Evolutionary conservation across 164 flowering plant genomes (phyloP).

Genomic region (Sextonia rubra): DNA sequence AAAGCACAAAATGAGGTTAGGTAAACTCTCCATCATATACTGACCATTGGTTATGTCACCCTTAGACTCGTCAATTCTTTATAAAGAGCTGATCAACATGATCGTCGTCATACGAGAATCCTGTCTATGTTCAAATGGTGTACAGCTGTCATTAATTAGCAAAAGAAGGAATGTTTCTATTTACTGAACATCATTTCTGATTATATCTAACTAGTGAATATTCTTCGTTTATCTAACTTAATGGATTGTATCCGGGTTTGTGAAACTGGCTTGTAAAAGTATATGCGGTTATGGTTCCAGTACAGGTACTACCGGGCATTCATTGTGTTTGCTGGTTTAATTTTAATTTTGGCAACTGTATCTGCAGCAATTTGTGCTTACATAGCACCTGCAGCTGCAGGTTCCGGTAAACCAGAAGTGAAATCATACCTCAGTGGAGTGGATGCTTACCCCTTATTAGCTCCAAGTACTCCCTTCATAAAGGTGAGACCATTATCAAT

Average conservation of each 20-base stretch:
- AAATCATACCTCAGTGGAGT: constrained; percentile 92
- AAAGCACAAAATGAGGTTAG: too few species aligned
- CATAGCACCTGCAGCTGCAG: constrained; percentile 95
- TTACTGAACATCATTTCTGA: neutral
- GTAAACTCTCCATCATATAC: too few species aligned
- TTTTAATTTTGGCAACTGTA: constrained; percentile 47
- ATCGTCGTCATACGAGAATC: too few species aligned
- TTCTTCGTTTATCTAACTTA: neutral
- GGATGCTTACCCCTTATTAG: constrained; percentile 80
- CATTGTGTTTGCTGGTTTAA: constrained; percentile 49
- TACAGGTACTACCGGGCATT: constrained; percentile 72
- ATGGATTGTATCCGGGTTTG: neutral
- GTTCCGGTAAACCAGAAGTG: constrained; percentile 90
- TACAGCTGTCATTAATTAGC: neutral
- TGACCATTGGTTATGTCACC: too few species aligned
- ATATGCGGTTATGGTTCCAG: constrained; percentile 23
- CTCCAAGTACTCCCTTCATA: constrained; percentile 84
- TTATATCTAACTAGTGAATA: neutral
- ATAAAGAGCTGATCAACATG: too few species aligned
- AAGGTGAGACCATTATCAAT: constrained; percentile 44
- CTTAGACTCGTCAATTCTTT: too few species aligned
- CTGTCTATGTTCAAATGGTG: neutral
- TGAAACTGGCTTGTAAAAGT: constrained; percentile 6
- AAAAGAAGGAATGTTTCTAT: neutral
- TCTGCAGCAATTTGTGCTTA: constrained; percentile 75